A percentile compares a stretch with the other conserved stretches of the same genome.
These are phyloP conservation scores for Aspergillus hancockii DNA, from an alignment of 495 filamentous ascomycete genomes.

Conservation along the genomic window DNA sequence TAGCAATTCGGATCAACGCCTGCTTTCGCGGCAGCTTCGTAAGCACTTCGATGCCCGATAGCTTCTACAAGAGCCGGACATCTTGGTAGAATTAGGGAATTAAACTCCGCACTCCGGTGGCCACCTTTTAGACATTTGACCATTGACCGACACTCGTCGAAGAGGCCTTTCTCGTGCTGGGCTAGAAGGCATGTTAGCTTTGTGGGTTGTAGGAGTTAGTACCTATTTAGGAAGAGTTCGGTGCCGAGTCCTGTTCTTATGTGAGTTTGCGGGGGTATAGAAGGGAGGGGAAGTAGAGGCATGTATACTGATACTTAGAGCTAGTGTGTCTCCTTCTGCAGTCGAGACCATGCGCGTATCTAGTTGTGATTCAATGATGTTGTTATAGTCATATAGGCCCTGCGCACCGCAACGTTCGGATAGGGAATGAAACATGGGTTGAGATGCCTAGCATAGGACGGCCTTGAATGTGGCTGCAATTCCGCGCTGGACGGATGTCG, in stretches of 20 bases:
- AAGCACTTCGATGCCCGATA: background rate
- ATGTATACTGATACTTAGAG: background rate
- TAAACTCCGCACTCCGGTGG: background rate
- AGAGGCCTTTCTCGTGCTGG: background rate
- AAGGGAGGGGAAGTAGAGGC: background rate
- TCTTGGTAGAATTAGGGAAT: background rate
- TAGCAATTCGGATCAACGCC: background rate
- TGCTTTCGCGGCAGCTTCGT: background rate
- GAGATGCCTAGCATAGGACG: background rate
- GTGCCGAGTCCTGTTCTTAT: background rate
- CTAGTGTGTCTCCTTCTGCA: background rate
- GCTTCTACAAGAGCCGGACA: background rate
- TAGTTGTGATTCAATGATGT: slow-evolving; percentile 6
- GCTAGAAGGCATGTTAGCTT: background rate
- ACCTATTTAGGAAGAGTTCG: background rate
- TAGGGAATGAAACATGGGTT: background rate
- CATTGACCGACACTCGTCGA: background rate
- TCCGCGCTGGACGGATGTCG: background rate
- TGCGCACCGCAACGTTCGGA: background rate
- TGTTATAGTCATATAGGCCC: background rate
- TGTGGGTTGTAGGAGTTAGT: background rate
- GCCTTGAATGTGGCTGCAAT: background rate
- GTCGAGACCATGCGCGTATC: background rate
- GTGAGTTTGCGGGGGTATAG: background rate
- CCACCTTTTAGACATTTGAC: background rate